These are phyloP conservation scores for Daldinia caldariorum DNA, from an alignment of 495 filamentous ascomycete genomes.

Conservation along the genomic window DNA sequence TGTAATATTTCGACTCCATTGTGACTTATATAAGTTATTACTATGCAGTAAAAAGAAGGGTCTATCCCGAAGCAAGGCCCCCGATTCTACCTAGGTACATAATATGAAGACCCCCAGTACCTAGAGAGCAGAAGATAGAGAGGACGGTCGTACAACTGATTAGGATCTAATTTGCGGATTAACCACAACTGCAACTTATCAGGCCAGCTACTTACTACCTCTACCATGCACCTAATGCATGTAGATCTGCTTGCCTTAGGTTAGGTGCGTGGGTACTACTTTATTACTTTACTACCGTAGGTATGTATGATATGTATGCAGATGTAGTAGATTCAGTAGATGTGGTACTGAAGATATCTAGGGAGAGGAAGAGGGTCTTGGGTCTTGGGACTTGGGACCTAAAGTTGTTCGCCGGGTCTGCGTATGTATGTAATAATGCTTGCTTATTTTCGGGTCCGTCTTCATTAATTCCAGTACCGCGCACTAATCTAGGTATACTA, in stretches of 20 bases:
- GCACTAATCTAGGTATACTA: conserved; percentile 11
- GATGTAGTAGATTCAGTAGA: too few species aligned
- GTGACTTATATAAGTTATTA: not conserved
- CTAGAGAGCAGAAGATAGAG: not conserved
- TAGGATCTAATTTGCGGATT: conserved; percentile 2
- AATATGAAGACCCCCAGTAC: conserved; percentile 3
- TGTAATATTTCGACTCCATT: not conserved
- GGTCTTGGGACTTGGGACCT: not conserved
- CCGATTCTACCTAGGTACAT: too few species aligned
- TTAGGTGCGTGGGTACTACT: too few species aligned
- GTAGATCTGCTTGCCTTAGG: not conserved
- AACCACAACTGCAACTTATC: not conserved
- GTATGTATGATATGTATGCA: too few species aligned
- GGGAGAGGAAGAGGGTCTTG: not conserved
- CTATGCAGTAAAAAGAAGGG: not conserved
- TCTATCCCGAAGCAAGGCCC: not conserved
- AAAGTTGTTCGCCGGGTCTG: conserved; percentile 5
- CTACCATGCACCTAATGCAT: not conserved
- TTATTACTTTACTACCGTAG: too few species aligned
- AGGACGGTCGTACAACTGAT: not conserved
- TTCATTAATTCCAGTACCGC: conserved; percentile 17
- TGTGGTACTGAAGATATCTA: not conserved
- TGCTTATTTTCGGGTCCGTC: conserved; percentile 21
- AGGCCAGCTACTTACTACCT: conserved; percentile 4
- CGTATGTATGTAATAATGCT: conserved; percentile 4